Evolutionary conservation across 2,329 filamentous ascomycete genomes (phyloP), one percentile per base, ranked within the genome.

Genomic region (Trichoderma koningiopsis): DNA sequence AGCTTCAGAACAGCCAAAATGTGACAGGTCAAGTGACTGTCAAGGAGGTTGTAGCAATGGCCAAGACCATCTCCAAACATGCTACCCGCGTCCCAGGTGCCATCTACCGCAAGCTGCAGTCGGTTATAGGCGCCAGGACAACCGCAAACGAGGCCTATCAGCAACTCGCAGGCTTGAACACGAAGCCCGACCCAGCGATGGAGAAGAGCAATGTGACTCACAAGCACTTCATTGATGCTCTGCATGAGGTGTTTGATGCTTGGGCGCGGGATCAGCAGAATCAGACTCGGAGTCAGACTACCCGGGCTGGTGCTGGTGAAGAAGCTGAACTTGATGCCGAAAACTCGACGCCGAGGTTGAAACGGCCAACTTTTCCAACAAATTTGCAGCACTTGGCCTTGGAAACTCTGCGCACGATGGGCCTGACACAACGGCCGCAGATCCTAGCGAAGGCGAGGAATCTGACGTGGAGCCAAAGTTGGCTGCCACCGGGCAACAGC

Each of bases 181-280:
- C 76, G 5, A 59, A 22, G n/a, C 11, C 57, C 13, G 80, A 82
- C 52, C 76, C 77, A 4, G 78, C 4, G 78, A 73, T 81, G n/a
- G 73, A 81, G 60, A 74, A 74, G 62, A 82, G 78, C 69, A 84
- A 83, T 70, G 71, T 65, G 2, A 75, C 76, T 0, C 82, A 85
- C 71, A 80, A 80, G 58, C 71, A 78, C 53, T 85, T 83, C 70
- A 83, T 84, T 61, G 76, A 83, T 59, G 76, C 75, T 2, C 76
- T 85, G 1, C 74, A 70, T 4, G 72, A 79, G 5, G 78, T 78
- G 0, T 83, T 83, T 53, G 40, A 77, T 1, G 53, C 59, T 8
- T 78, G 75, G 74, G 64, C 71, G 49, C 40, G 53, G 31, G 52
- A 72, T 47, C 52, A 71, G 56, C 29, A 64, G 47, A 16, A 71